Base-by-base conservation (phyloP, 108 stramenopile genomes). In the Nitzschia sp. region DNA sequence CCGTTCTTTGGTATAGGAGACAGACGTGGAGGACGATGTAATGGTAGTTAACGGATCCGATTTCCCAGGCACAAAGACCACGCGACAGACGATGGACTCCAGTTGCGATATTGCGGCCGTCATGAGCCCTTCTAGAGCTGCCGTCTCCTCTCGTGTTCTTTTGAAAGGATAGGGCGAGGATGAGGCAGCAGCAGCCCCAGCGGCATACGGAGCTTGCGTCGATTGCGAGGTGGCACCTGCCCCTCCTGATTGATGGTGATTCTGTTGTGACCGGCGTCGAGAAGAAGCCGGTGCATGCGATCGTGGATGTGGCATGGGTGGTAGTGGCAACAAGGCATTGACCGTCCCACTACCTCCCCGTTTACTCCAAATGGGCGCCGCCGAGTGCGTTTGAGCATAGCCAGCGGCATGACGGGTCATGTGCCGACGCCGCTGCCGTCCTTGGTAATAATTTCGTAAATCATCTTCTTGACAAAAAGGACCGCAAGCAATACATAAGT, bases 61-160 rank as follows among this genome's bases (percentile, higher is more conserved):
- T 13, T 33, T 31, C 15, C 68, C 72, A n/a, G 84, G 84, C 29
- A 74, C 49, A 27, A 54, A 83, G 5, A 76, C 56, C 6, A 86
- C 82, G 11, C 85, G 82, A 66, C 85, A 86, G 4, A 83, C 85
- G 53, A 86, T 86, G 13, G 64, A 73, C 76, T 86, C 85, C 30
- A 86, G 49, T 66, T 86, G 85, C n/a, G 82, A 75, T 32, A 86
- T 48, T 19, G 76, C 70, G 21, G 78, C 82, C 11, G 85, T 86
- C 56, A 81, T 61, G 32, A 81, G 46, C 28, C 85, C 85, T 58
- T 81, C 80, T 42, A 78, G 46, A 6, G 82, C 85, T 23, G 79
- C 70, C 0, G 60, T 67, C 46, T 80, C 74, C 72, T 85, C 84
- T 54, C 55, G 21, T 11, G 74, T 60, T 46, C 77, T 73, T 29